Base-by-base conservation (phyloP, 1,284 basidiomycete species). In the Somion occarium region DNA sequence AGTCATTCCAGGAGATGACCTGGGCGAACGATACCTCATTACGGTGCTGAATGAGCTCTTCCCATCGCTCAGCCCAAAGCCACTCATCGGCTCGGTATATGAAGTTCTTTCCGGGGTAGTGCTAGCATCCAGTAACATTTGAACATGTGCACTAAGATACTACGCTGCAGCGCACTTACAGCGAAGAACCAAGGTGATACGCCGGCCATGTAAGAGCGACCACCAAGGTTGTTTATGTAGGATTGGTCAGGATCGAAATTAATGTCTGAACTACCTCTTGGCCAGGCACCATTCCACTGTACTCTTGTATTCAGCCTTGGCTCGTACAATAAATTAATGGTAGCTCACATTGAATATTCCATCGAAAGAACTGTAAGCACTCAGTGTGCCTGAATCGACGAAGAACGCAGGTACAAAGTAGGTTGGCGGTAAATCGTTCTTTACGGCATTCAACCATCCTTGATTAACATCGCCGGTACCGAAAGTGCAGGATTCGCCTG, bases 1-100 rank as follows among this genome's bases (percentile, higher is more conserved):
- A 80, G 59, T 82, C 78, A 56, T 82, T 81, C 83, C 82, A 87
- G 19, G 76, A 78, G 54, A 83, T 66, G 51, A 85, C 68, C 65
- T 86, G 71, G 18, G 75, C 72, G 53, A 83, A 70, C 48, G 74
- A 72, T 37, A 82, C 67, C 37, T 59, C 53, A 45, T 70, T 62
- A 7, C 82, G 72, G 55, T 78, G 68, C 27, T 64, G 56, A 52
- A 84, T 69, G 37, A 86, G 59, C 48, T 72, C 61, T 56, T 87
- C 80, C 80, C 81, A 85, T 50, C 83, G 73, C 18, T 68, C 58
- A 5, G 73, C 68, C 53, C 80, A 75, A 15, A 81, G 70, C 75
- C 78, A 81, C 61, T 82, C 71, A 60, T 85, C 83, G 12, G 65
- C 63, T 12, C 76, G 72, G 64, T 79, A 83, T 48, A 85, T 76